Percentiles rank a stretch among this genome's conserved stretches.
phyloP scores from a whole-genome alignment of 2,329 filamentous ascomycete species.

The Colletotrichum sp. region DNA sequence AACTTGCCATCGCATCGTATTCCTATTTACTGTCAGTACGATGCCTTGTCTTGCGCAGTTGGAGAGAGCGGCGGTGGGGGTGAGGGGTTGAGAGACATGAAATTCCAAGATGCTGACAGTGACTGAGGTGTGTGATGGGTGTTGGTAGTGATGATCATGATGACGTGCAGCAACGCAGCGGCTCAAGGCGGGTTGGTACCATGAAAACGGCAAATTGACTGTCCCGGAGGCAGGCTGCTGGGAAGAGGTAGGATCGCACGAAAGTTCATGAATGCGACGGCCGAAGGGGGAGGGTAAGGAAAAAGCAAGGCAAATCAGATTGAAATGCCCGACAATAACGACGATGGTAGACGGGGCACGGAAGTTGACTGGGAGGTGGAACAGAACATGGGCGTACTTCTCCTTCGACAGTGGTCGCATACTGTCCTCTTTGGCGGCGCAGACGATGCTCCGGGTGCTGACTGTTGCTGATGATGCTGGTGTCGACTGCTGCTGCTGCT shows the following conservation, averaged over 20 bases:
- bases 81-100: neutral
- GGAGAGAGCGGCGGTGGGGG: neutral
- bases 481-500: neutral
- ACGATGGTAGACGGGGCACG: neutral
- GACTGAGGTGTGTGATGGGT: neutral
- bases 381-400: slow-evolving; percentile 36
- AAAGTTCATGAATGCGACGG: slow-evolving; percentile 18
- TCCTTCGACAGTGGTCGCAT: slow-evolving; percentile 50
- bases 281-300: neutral
- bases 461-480: slow-evolving; percentile 7
- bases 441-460: neutral
- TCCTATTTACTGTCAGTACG: slow-evolving; percentile 30
- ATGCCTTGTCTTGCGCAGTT: neutral
- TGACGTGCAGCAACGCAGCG: slow-evolving; percentile 14
- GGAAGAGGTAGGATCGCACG: slow-evolving; percentile 23
- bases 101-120: neutral
- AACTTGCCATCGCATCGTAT: slow-evolving; percentile 50
- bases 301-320: neutral
- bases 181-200: slow-evolving; percentile 3
- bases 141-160: neutral
- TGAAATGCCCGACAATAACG: neutral
- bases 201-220: slow-evolving; percentile 14
- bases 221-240: slow-evolving; percentile 21
- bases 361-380: slow-evolving; percentile 2
- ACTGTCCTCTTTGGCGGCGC: slow-evolving; percentile 39